Conservation (phyloP, 2,329 filamentous ascomycete species). For the Neurospora crassa region DNA sequence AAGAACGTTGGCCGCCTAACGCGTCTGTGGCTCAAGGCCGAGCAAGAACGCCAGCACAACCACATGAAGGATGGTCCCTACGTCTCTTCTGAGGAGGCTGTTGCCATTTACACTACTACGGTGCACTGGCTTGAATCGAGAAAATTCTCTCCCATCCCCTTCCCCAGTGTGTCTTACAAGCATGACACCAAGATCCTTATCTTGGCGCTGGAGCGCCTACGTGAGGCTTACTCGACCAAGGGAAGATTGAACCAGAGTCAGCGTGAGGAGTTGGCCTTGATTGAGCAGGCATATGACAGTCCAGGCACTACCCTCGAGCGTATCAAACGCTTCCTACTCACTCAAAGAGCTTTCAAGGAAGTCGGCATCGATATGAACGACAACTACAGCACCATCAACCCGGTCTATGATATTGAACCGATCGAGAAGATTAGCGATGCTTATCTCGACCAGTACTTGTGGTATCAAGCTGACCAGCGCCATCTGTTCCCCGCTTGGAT, state of each 20-base stretch:
- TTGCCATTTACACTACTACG: constrained; percentile 97
- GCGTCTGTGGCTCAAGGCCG: constrained; percentile 91
- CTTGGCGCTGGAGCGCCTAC: constrained; percentile 80
- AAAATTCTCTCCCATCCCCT: constrained; percentile 97
- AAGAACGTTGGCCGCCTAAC: constrained; percentile 96
- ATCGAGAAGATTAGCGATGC: constrained; percentile 99
- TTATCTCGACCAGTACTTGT: constrained; percentile 95
- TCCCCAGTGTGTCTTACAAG: constrained; percentile 98
- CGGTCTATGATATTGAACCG: constrained; percentile 96
- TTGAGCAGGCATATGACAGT: constrained; percentile 97
- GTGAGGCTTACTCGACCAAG: constrained; percentile 96
- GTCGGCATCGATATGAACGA: constrained; percentile 99
- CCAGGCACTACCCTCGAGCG: constrained; percentile 90
- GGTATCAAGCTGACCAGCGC: constrained; percentile 97
- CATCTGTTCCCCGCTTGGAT: constrained; percentile 98
- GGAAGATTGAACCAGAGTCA: constrained; percentile 94
- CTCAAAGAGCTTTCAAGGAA: constrained; percentile 97
- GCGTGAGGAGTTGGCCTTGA: constrained; percentile 89
- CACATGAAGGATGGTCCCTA: constrained; percentile 99
- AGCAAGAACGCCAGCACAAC: constrained; percentile 97
- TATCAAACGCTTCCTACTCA: constrained; percentile 95
- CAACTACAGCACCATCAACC: constrained; percentile 98
- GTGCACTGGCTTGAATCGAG: constrained; percentile 98
- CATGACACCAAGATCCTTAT: constrained; percentile 99
- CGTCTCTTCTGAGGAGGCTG: constrained; percentile 94